Evolutionary conservation across 2,329 filamentous ascomycete species (phyloP).

Genomic region (Cryphonectria parasitica): DNA sequence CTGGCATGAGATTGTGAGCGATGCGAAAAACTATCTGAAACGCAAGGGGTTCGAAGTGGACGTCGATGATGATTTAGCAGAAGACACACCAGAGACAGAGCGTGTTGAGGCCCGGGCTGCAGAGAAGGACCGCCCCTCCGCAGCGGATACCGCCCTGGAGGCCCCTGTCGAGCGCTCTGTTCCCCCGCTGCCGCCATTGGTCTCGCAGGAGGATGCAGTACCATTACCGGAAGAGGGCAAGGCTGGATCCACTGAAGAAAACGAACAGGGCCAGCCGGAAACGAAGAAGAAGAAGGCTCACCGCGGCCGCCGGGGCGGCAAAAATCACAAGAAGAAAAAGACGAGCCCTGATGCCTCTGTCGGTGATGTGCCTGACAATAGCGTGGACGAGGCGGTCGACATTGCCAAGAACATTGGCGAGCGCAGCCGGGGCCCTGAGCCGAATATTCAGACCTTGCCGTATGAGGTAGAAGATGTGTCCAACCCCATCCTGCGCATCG

Average conservation of each 20-base stretch:
- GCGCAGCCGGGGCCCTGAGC: conserved; percentile 54
- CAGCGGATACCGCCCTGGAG: not conserved
- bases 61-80: conserved; percentile 20
- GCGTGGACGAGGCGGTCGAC: conserved; percentile 65
- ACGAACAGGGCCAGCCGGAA: conserved; percentile 41
- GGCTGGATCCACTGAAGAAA: conserved; percentile 34
- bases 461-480: conserved; percentile 64
- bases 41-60: conserved; percentile 21
- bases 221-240: not conserved
- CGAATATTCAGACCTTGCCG: conserved; percentile 62
- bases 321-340: conserved; percentile 65
- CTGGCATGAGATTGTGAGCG: conserved; percentile 35
- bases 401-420: conserved; percentile 62
- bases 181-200: not conserved
- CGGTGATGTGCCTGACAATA: conserved; percentile 51
- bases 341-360: conserved; percentile 57
- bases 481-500: conserved; percentile 63
- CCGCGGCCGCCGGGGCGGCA: conserved; percentile 72
- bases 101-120: not conserved
- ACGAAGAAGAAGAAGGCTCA: conserved; percentile 68
- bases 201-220: not conserved
- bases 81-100: conserved; percentile 18
- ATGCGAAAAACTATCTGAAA: conserved; percentile 27
- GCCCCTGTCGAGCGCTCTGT: not conserved
- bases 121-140: not conserved